Evolutionary conservation across 768 basidiomycete species (phyloP).

Genomic region (Dioszegia hungarica): DNA sequence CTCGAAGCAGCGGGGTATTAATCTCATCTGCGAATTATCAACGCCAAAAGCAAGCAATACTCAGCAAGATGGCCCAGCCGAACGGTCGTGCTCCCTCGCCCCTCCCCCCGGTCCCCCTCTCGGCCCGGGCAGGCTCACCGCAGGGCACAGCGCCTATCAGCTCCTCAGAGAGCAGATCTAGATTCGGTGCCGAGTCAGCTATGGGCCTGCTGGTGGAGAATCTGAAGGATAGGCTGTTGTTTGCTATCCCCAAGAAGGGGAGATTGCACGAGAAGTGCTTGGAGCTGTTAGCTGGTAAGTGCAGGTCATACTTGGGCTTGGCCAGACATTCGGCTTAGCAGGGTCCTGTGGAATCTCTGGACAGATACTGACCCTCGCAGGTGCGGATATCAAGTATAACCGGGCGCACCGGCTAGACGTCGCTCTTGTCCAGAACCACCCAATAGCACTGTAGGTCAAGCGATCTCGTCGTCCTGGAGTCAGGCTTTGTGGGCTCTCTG

Average conservation of each 20-base stretch:
- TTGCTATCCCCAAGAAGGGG: slow-evolving; percentile 99
- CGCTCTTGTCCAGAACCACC: slow-evolving; percentile 86
- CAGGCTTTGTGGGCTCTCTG: neutral
- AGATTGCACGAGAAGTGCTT: slow-evolving; percentile 85
- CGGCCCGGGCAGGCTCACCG: neutral
- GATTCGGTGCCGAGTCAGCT: slow-evolving; percentile 44
- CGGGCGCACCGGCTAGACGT: slow-evolving; percentile 84
- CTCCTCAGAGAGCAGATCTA: slow-evolving; percentile 13
- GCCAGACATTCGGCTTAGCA: too few relatives aligned
- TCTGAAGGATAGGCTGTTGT: slow-evolving; percentile 77
- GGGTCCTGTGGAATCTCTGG: too few relatives aligned
- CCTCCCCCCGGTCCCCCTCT: slow-evolving; percentile 1
- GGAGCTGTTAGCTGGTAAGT: slow-evolving; percentile 71
- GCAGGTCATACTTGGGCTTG: too few relatives aligned
- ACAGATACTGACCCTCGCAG: too few relatives aligned
- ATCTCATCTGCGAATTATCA: too few relatives aligned
- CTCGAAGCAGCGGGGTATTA: too few relatives aligned
- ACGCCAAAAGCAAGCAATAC: too few relatives aligned
- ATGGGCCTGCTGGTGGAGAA: slow-evolving; percentile 65
- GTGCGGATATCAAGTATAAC: slow-evolving; percentile 89
- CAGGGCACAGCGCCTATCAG: neutral
- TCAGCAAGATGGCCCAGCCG: slow-evolving; percentile 1
- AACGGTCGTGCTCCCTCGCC: neutral
- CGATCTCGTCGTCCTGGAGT: neutral
- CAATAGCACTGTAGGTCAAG: slow-evolving; percentile 77